Base-by-base conservation (phyloP, 805 yeast genomes). In the Clavispora vitiphila region DNA sequence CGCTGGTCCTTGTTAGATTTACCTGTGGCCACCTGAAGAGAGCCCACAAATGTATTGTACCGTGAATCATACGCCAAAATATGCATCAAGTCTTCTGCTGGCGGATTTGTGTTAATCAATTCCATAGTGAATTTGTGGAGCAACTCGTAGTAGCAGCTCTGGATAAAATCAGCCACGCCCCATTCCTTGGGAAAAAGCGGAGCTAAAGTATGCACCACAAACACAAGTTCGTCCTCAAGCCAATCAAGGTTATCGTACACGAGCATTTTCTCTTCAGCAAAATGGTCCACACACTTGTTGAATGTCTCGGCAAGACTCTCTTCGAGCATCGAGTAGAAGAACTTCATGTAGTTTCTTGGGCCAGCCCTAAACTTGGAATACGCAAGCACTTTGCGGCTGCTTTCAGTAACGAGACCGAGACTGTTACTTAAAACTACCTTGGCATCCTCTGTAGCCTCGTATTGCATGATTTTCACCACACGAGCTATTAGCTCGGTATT, bases 391-490 rank as follows among this genome's bases (percentile, higher is more conserved):
- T 43, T 49, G 16, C 46, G 34, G 30, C 51, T 47, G 5, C 39
- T 42, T 15, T 53, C 52, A 3, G 48, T 32, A 10, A 51, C 41
- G 22, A 68, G 51, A 20, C 57, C 54, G 42, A 65, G 55, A 37
- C 61, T 61, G 39, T 52, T 41, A 45, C 41, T 73, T 65, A 63
- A 55, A 34, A 40, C 46, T 37, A 48, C 53, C 51, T 81, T 80
- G 46, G 80, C 60, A 55, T 93, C 99, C 55, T 86, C 88, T 22
- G 75, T 69, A 49, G 84, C 86, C 61, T 93, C 99, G 48, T 68
- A 72, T 48, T 89, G 95, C 34, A 93, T 71, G 14, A 93, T 77
- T 49, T 87, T 85, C 32, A 88, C 80, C 36, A 85, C 59, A 40
- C 90, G 78, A 27, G 81, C 80, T 1, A 86, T 80, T 48, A 89